Conservation (phyloP, 2,329 filamentous ascomycete genomes). For the Immersiporthe knoxdaviesiana region DNA sequence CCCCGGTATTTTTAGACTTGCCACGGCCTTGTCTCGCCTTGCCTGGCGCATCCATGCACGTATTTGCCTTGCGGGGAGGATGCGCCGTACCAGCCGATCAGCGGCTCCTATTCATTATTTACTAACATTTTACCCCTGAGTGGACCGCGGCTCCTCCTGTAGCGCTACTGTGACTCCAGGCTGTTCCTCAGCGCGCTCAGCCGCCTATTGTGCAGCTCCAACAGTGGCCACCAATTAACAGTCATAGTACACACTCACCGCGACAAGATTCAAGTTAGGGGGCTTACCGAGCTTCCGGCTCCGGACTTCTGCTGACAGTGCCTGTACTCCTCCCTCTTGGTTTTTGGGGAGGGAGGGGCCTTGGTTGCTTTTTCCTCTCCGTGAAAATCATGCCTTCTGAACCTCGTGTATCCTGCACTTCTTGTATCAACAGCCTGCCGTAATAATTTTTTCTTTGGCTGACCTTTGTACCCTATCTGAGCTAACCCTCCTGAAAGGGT, state of each 20-base stretch:
- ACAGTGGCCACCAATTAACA: neutral
- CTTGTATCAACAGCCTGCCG: conserved; percentile 14
- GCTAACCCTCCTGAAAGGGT: conserved; percentile 1
- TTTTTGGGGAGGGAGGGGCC: too few species aligned
- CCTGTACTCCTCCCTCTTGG: neutral
- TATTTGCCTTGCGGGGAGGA: neutral
- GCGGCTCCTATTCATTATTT: neutral
- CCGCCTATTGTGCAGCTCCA: neutral
- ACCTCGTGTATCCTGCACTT: conserved; percentile 26
- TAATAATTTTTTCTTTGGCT: conserved; percentile 30
- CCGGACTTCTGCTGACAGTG: neutral
- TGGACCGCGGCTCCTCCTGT: neutral
- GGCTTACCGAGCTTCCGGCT: neutral
- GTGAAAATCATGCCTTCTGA: conserved; percentile 21
- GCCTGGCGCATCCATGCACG: neutral
- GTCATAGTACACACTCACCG: neutral
- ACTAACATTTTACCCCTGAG: conserved; percentile 16
- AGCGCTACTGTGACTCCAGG: neutral
- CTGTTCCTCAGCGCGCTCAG: neutral
- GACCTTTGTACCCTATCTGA: conserved; percentile 7
- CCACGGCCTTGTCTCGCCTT: conserved; percentile 10
- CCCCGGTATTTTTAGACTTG: conserved; percentile 28
- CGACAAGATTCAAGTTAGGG: neutral
- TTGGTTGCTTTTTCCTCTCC: conserved; percentile 1
- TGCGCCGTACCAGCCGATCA: conserved; percentile 4